phyloP scores from a whole-genome alignment of 345 rosid species.

The Pelargonium nanum region DNA sequence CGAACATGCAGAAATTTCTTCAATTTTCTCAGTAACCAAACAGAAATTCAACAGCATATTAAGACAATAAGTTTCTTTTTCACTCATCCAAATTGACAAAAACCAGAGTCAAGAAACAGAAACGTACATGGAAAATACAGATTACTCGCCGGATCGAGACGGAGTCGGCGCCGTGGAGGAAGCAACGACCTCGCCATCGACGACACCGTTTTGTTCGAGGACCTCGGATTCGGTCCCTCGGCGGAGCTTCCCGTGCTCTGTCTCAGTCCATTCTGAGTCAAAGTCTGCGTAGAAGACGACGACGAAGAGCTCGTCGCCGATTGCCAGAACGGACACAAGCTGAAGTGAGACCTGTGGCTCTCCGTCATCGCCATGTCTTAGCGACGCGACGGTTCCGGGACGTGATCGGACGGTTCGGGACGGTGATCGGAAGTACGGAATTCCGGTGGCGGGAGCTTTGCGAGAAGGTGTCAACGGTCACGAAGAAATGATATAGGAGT shows the following conservation, averaged over 20 bases:
- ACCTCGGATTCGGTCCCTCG: constrained; percentile 16
- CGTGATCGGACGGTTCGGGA: not conserved
- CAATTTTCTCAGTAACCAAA: not conserved
- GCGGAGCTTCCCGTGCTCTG: constrained; percentile 11
- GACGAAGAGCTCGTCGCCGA: constrained; percentile 31
- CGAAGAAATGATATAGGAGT: not conserved
- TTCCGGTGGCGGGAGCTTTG: not conserved
- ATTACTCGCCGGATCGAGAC: constrained; percentile 68
- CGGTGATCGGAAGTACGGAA: not conserved
- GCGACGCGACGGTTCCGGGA: no score
- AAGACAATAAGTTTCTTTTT: no score
- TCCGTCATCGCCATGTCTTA: constrained; percentile 50
- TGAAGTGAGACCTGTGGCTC: constrained; percentile 35
- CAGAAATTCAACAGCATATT: not conserved
- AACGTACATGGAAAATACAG: constrained; percentile 79
- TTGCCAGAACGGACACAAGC: constrained; percentile 79
- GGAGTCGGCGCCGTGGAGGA: constrained; percentile 80
- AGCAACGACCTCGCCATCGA: constrained; percentile 79
- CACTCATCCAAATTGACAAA: not conserved
- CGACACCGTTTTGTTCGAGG: constrained; percentile 45
- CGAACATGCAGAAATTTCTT: not conserved
- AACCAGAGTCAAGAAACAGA: not conserved
- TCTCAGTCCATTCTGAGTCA: not conserved
- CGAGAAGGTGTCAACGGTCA: not conserved
- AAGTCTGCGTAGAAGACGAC: constrained; percentile 48